Evolutionary conservation across 352 stramenopile genomes (phyloP).

Genomic region (Phytophthora uliginosa): DNA sequence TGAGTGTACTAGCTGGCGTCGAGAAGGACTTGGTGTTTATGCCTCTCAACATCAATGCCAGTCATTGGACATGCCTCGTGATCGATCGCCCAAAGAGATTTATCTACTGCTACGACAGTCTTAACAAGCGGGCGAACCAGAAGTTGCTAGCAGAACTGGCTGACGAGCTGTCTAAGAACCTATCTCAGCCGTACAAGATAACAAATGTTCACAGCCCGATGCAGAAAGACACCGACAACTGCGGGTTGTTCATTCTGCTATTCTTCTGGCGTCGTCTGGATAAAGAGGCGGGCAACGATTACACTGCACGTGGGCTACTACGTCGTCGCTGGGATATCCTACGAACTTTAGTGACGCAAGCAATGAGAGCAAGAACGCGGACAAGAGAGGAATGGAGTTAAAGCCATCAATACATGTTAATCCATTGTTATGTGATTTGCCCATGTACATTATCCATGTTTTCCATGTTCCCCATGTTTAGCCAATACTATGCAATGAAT

Average conservation of each 20-base stretch:
- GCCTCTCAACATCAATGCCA: constrained; percentile 1
- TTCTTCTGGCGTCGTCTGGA: neutral
- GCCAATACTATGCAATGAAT: too few species aligned
- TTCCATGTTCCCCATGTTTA: too few species aligned
- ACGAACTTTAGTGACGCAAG: neutral
- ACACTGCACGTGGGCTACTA: neutral
- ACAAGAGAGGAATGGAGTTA: too few species aligned
- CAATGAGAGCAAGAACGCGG: too few species aligned
- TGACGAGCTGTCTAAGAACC: neutral
- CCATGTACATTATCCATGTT: too few species aligned
- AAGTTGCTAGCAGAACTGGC: constrained; percentile 3
- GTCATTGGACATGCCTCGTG: constrained; percentile 10
- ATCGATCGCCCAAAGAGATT: neutral
- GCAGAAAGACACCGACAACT: neutral
- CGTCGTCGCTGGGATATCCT: neutral
- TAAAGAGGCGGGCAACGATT: neutral
- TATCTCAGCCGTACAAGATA: neutral
- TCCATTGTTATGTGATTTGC: too few species aligned
- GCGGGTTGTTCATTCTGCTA: neutral
- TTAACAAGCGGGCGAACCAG: constrained; percentile 2
- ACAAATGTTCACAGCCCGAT: neutral
- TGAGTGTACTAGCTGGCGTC: neutral
- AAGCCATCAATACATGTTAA: too few species aligned
- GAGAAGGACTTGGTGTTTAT: constrained; percentile 11
- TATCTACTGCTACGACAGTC: constrained; percentile 19